Base-by-base conservation (phyloP, 2,329 filamentous ascomycete species). In the Phaeosphaeriaceae sp. region DNA sequence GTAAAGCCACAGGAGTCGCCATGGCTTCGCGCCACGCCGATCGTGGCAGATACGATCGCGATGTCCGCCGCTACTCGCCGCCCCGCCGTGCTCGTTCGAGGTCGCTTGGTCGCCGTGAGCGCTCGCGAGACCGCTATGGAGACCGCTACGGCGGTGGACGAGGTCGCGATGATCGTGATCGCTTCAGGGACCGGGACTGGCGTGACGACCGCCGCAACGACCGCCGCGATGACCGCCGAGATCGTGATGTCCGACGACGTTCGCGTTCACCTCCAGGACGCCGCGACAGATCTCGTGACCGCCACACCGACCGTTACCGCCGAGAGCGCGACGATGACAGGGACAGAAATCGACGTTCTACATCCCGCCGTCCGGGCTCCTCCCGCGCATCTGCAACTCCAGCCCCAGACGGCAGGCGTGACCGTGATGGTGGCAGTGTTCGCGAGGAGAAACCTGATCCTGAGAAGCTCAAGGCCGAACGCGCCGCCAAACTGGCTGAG, bases 311-410 rank as follows among this genome's bases (percentile, higher is more conserved):
- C 47, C 83, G 88, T 75, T 88, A 91, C 70, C 88, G 88, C 74
- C 80, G 81, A 47, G 66, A 67, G 89, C 70, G 90, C 53, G 83
- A 88, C 75, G 88, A 91, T 69, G 88, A 88, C 74, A 80, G 81
- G 70, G 88, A 88, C 75, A 79, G 81, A 71, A 89, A 88, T 81
- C 84, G 91, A 92, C 78, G 89, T 89, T 72, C 91, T 88, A 76
- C 86, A 86, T 76, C 89, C 91, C 72, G 56, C 54, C 73, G 63
- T 9, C 58, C 85, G 85, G 75, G 82, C 79, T 72, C 85, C 84
- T 68, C 86, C 86, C 74, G 86, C 86, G 76, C 90, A 90, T 90
- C 92, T 80, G 88, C 89, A 9, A 72, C 68, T 9, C 65, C 70
- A 1, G 67, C 57, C 11, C 60, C 66, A 21, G 71, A 72, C 44